phyloP scores from a whole-genome alignment of 306 rosid genomes.

The Rubus idaeus region DNA sequence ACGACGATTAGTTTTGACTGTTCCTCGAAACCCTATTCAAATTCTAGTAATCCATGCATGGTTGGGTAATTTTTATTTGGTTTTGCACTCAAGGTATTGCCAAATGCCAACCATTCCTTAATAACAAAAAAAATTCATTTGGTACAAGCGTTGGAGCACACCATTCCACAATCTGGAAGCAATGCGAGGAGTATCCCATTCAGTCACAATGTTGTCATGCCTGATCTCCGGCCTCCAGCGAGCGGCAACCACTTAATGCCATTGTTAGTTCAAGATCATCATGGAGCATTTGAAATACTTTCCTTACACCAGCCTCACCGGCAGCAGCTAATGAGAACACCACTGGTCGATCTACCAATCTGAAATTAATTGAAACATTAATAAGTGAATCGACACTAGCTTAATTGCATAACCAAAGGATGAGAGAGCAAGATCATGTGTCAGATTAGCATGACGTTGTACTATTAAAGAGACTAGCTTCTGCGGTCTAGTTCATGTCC shows the following conservation, averaged over 20 bases:
- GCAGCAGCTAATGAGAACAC: conserved; percentile 82
- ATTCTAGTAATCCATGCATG: too few species aligned
- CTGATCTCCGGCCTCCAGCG: conserved; percentile 77
- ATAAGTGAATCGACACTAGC: not conserved
- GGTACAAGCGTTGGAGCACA: too few species aligned
- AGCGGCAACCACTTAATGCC: conserved; percentile 87
- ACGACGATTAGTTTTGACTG: too few species aligned
- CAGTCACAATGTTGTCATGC: conserved; percentile 63
- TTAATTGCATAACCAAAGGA: not conserved
- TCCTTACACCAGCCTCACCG: conserved; percentile 83
- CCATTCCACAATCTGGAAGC: conserved; percentile 49
- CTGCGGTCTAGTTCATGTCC: not conserved
- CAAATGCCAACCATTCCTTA: too few species aligned
- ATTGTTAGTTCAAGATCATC: conserved; percentile 88
- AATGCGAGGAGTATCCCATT: conserved; percentile 64
- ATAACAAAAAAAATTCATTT: too few species aligned
- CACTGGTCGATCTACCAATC: conserved; percentile 96
- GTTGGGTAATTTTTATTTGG: too few species aligned
- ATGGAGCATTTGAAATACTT: conserved; percentile 73
- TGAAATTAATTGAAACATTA: conserved; percentile 18
- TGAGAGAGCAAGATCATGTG: not conserved
- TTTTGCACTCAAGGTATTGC: too few species aligned
- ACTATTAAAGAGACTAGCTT: not conserved
- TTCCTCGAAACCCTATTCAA: too few species aligned
- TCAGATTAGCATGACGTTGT: not conserved